Base-by-base conservation (phyloP, 2,329 filamentous ascomycete genomes). In the Torrubiella hemipterigena region DNA sequence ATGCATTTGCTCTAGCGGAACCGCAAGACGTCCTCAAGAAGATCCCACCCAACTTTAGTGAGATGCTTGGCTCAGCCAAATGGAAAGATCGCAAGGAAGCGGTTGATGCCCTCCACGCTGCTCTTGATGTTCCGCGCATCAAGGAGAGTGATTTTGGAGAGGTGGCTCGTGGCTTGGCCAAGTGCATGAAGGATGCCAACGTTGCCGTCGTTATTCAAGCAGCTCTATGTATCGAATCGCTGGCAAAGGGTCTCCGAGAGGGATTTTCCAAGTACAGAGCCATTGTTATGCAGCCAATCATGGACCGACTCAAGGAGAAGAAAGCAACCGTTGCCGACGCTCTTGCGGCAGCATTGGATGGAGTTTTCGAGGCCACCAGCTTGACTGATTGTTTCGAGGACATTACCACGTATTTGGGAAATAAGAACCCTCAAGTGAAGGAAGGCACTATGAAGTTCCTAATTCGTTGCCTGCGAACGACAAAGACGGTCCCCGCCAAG, bases 11-110 rank as follows among this genome's bases (percentile, higher is more conserved):
- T 47, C 60, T 91, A 24, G 79, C 82, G 21, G 87, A 94, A 50
- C 83, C 89, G 1, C 79, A 95, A 37, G 86, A 98, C 50, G 77
- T 95, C 1, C 56, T 84, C 34, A 69, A 81, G 22, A 91, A 89
- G 45, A 66, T 96, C 4, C 81, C 89, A 0, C 73, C 76, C 23
- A 77, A 86, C 50, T 87, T 95, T 42, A 69, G 74, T 41, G 91
- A 98, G 15, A 77, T 81, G 36, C 62, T 98, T 18, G 79, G 72
- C 1, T 96, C 89, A 8, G 79, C 87, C 1, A 98, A 98, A 53
- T 98, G 91, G 91, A 98, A 98, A 52, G 93, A 98, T 43, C 72
- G 91, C 38, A 98, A 98, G 56, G 91, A 98, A 44, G 84, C 83
- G 0, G 67, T 96, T 4, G 91, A 98, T 38, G 84, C 74, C 8